Conservation (phyloP, 169 alveolate genomes). For the Sarcocystis neurona region DNA sequence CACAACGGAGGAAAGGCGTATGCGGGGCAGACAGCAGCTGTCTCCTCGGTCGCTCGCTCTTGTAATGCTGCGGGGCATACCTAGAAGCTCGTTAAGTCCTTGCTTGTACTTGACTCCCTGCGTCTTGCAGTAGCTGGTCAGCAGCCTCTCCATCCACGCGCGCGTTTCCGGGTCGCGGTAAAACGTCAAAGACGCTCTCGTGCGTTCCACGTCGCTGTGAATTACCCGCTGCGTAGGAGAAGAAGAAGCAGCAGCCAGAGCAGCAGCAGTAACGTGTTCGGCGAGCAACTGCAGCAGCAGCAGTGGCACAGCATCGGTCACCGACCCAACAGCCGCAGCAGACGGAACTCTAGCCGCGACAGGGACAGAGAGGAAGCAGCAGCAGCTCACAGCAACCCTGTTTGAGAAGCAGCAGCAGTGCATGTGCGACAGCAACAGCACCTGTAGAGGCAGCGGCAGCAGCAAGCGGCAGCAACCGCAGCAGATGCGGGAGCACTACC, state of each 20-base stretch:
- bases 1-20: not conserved
- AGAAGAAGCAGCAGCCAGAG: not conserved
- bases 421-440: not conserved
- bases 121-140: constrained; percentile 72
- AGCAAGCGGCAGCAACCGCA: not conserved
- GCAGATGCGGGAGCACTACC: not conserved
- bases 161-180: constrained; percentile 46
- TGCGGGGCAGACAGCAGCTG: not conserved
- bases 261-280: not conserved
- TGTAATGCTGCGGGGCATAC: constrained; percentile 49
- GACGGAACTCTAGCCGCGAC: not conserved
- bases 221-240: constrained; percentile 60
- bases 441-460: not conserved
- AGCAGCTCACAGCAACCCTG: not conserved
- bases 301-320: not conserved
- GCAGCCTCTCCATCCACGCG: constrained; percentile 63
- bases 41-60: too few species aligned
- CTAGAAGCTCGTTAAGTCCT: constrained; percentile 77
- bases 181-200: constrained; percentile 56
- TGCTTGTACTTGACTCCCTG: constrained; percentile 72
- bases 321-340: constrained; percentile 14
- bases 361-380: not conserved
- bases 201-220: constrained; percentile 61
- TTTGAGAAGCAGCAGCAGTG: not conserved
- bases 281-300: not conserved